Conservation (phyloP, 257 asterid genomes). For the Euphrasia confusa region DNA sequence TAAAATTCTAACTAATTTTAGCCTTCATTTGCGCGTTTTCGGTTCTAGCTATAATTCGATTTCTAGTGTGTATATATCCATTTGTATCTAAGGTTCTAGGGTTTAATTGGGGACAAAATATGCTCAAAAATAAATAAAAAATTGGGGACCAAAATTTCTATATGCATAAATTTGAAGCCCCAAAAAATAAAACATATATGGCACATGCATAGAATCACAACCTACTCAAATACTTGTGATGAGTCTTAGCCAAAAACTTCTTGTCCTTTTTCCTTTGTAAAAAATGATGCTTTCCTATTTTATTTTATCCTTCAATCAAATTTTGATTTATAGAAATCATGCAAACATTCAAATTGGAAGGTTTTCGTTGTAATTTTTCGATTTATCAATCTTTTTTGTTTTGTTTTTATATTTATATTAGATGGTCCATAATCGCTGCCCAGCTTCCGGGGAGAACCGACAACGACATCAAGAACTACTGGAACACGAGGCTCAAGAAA, state of each 20-base stretch:
- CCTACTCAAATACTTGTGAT: conserved; percentile 20
- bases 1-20: conserved; percentile 8
- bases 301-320: conserved; percentile 15
- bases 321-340: conserved; percentile 20
- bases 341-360: background rate
- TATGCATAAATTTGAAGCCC: too few relatives aligned
- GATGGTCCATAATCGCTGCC: conserved; percentile 98
- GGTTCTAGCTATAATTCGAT: background rate
- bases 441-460: conserved; percentile 95
- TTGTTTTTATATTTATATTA: conserved; percentile 13
- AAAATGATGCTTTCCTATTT: conserved; percentile 30
- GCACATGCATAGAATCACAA: conserved; percentile 32
- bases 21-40: background rate
- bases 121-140: too few relatives aligned
- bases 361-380: background rate
- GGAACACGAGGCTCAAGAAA: conserved; percentile 87
- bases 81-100: too few relatives aligned
- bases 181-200: background rate
- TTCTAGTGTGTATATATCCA: too few relatives aligned
- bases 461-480: conserved; percentile 87
- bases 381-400: background rate
- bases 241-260: conserved; percentile 22
- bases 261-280: conserved; percentile 68
- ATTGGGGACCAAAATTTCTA: too few relatives aligned
- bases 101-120: too few relatives aligned